Base-by-base conservation (phyloP, 73 alveolate genomes). In the Paramecium sexaurelia region DNA sequence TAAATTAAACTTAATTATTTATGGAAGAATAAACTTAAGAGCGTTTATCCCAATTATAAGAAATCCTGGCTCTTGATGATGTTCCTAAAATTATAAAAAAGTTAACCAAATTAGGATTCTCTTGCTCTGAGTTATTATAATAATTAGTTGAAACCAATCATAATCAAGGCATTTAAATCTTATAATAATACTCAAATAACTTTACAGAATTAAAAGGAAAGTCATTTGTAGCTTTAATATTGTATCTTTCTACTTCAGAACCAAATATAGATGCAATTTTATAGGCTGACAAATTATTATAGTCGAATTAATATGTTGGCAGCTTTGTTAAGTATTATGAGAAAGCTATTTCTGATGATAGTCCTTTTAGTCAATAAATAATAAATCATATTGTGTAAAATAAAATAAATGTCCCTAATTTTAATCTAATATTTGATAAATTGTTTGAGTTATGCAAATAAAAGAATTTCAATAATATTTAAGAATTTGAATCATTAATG, bases 221-320 rank as follows among this genome's bases (percentile, higher is more conserved):
- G 26, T 61, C 43, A 32, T 61, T 61, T 27, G 83, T 61, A 13
- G 83, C 83, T 19, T 61, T 61, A 61, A 61, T 61, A 22, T 32
- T 61, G 19, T 61, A 61, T 61, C 83, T 61, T 15, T 61, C 83
- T 6, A 61, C 43, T 61, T 45, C 11, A 61, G 39, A 61, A 61
- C 47, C 83, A 13, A 61, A 61, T 61, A 61, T 61, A 13, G 83
- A 61, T 13, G 43, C 83, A 0, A 61, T 61, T 45, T 29, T 61
- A 29, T 24, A 11, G n/a, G 86, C 56, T 9, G 86, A 71, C 8
- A 35, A 71, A 71, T 20, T 33, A 19, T 71, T 71, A 37, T 37
- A 33, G 35, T 15, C 86, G 2, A 71, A 36, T 71, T 9, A 71
- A 36, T 71, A 35, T 71, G 86, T 71, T 13, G 86, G 86, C 19